Base-by-base conservation (phyloP, 2,329 filamentous ascomycete genomes). In the Hysterium pulicare region DNA sequence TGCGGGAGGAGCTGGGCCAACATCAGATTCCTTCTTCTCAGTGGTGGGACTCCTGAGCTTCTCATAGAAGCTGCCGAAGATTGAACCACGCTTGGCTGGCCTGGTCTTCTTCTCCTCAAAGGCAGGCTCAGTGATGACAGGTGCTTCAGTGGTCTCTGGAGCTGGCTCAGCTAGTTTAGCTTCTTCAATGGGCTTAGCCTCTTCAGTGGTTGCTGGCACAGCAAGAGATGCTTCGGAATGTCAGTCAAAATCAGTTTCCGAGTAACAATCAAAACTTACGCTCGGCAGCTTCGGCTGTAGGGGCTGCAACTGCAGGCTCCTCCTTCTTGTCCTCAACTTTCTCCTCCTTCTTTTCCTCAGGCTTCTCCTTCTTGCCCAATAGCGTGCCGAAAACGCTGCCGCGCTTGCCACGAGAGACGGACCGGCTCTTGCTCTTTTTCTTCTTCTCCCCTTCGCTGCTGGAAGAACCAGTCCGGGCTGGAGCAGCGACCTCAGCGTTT, bases 71-170 rank as follows among this genome's bases (percentile, higher is more conserved):
- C 82, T 83, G 58, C 81, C 82, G 71, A 94, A 94, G 60, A 90
- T 84, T 53, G 87, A 93, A 70, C 83, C 82, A 69, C 89, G 87
- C 86, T 94, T 95, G 70, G 81, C 77, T 36, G 68, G 68, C 82
- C 88, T 90, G 55, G 76, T 66, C 56, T 67, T 67, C 48, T 62
- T 57, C 45, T 72, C 58, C 53, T 78, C 75, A 37, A 66, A 65
- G 50, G 75, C 67, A 50, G 57, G 56, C 36, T 66, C 59, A 33
- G 67, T 71, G 56, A 81, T 67, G 72, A 13, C 72, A n/a, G 34
- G 62, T 73, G 77, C 74, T 78, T 82, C 61, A 59, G 48, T 51
- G 39, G 64, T 58, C 55, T 28, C 24, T 28, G 24, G 24, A 24
- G 61, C 58, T 39, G 59, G 57, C 50, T 61, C 55, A 17, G 52